Evolutionary conservation across 441 rosid genomes (phyloP), one percentile per base, ranked within the genome.

Genomic region (Populus hybrid): DNA sequence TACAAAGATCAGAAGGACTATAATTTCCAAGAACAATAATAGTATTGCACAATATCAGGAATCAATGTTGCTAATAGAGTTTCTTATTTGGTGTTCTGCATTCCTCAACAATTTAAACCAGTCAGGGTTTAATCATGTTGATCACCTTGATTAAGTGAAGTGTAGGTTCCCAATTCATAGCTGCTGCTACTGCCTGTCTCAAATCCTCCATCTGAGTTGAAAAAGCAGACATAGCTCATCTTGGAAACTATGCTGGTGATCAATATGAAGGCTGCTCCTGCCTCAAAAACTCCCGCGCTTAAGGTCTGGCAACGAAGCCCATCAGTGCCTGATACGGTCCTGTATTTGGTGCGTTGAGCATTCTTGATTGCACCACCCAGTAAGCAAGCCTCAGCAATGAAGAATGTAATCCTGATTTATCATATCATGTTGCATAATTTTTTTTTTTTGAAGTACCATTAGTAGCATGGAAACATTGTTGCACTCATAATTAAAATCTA

Each of bases 321-420:
- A 73, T 85, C 89, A 59, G 0, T 8, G 72, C 82, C 77, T 75
- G 87, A 85, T 67, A 87, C 77, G 75, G 88, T 82, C 84, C 91
- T 81, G 85, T 87, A 89, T 78, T 85, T 91, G 79, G 93, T 89
- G 80, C 88, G 91, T 83, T 93, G 90, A 3, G 97, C 95, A 69
- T 93, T 91, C 79, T 83, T 90, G 21, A 91, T 90, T 0, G 96
- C 89, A 80, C 91, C 93, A 32, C 90, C 91, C 78, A 88, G 71
- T 81, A 93, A 80, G 80, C 93, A 89, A 70, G 82, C 76, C 86
- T 89, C 95, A 0, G 93, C 97, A 24, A 88, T 85, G 66, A 88
- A 7, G 87, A 93, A 93, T 80, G 87, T 84, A 79, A 87, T 69
- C 97, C 97, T 90, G 85, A 20, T 57, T 20, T 57, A 57, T 3